Evolutionary conservation across 202 grass and related monocot species (phyloP).

Genomic region (Zizania palustris): DNA sequence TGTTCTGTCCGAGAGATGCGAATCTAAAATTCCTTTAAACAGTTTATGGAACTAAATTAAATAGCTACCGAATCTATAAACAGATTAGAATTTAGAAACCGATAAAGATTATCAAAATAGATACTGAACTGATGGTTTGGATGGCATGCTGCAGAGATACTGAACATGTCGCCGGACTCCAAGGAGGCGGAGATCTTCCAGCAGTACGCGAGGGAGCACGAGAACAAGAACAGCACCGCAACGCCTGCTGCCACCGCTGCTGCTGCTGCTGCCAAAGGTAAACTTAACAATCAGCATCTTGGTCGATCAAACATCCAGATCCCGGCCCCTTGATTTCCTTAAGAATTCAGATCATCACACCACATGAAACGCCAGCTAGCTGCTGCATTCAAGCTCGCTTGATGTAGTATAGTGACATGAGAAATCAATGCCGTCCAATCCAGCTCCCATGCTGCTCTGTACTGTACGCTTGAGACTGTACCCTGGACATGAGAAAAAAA

Average conservation of each 20-base stretch:
- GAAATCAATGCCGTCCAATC: slow-evolving; percentile 30
- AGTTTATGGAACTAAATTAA: too few species aligned
- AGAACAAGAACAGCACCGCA: slow-evolving; percentile 35
- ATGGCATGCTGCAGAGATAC: slow-evolving; percentile 47
- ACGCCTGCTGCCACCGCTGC: slow-evolving; percentile 18
- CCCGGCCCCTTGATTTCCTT: too few species aligned
- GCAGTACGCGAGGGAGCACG: slow-evolving; percentile 53
- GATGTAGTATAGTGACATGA: slow-evolving; percentile 5
- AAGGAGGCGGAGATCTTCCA: slow-evolving; percentile 54
- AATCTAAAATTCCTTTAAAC: too few species aligned
- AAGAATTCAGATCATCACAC: neutral
- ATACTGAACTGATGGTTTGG: neutral
- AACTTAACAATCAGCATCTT: neutral
- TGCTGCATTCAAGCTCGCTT: slow-evolving; percentile 1
- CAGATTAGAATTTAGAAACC: too few species aligned
- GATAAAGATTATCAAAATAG: too few species aligned
- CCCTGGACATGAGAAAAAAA: too few species aligned
- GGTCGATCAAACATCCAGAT: neutral
- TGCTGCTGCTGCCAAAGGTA: slow-evolving; percentile 41
- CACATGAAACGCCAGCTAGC: slow-evolving; percentile 4
- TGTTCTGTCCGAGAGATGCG: too few species aligned
- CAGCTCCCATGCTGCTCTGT: neutral
- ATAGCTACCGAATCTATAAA: too few species aligned
- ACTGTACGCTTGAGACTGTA: neutral
- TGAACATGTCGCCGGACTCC: slow-evolving; percentile 40